Base-by-base conservation (phyloP, 1,284 basidiomycete species). In the Trichosporon sp. region DNA sequence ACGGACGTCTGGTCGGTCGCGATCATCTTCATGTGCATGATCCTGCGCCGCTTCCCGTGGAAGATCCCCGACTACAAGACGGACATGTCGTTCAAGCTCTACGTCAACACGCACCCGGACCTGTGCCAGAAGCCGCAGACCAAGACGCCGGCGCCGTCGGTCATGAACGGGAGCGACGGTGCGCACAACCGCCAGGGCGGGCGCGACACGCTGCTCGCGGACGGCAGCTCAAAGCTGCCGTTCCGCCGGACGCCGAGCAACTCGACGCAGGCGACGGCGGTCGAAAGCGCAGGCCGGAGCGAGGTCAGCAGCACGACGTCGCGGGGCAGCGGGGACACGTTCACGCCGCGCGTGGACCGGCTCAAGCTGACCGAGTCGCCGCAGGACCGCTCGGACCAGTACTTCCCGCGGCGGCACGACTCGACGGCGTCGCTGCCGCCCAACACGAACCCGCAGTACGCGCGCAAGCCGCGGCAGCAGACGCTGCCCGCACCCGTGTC, bases 21-120 rank as follows among this genome's bases (percentile, higher is more conserved):
- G 66, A 95, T 99, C 84, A 99, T 99, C 77, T 98, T 99, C 86
- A 89, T 99, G 85, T 99, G 97, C 86, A 99, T 99, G 97, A 87
- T 97, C 71, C 87, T 99, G n/a, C 88, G 96, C 65, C 88, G 97
- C 64, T 99, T 99, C 87, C 97, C 97, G 1, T 99, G 97, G 97
- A 98, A 95, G 84, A 91, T 98, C 70, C 95, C 96, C 25, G 96
- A 99, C 82, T 87, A 90, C 77, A 97, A 97, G 87, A 89, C 89
- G 34, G 97, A 99, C 79, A 88, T 92, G 66, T 92, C 90, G 79
- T 99, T 93, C 86, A 88, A 90, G 71, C 89, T 93, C 8, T 99
- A 97, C 79, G 90, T 98, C 74, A 88, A 90, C 75, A 92, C 95
- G 29, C 94, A 97, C 80, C 94, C 94, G 9, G 93, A 97, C 80